Evolutionary conservation across 768 basidiomycete species (phyloP), one percentile per base, ranked within the genome.

Genomic region (Trametes coccinea): DNA sequence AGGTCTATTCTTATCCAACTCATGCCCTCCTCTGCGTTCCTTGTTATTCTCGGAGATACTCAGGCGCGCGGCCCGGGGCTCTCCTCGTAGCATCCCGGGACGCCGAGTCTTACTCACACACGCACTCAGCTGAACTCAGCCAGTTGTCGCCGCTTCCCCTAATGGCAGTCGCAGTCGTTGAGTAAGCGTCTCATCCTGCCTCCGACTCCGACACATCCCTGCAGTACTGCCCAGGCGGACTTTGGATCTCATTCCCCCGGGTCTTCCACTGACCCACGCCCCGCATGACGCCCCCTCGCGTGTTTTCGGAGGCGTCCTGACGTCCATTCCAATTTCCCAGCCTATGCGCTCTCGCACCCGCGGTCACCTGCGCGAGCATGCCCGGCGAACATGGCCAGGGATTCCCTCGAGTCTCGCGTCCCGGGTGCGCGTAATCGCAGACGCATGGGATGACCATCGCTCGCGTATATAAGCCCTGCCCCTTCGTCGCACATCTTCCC

Each of bases 1-100:
- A 22, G 22, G 22, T 22, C 22, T 22, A 22, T 22, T 22, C 22
- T 22, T 22, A 22, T 22, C 22, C 22, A 22, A 22, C 22, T 22
- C 22, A 22, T 22, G 22, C 22, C 22, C 22, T 22, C 22, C 22
- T 22, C 22, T 8, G 13, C 45, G 37, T 44, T 33, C 29, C 41
- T 30, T 11, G 34, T 11, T 13, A 17, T 22, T 14, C 17, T 31
- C 43, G 45, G 29, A 45, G 43, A 16, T 6, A 37, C 6, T 11
- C 34, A 14, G 37, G 27, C 40, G 3, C 45, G 10, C 45, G 45
- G 34, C 22, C 55, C 46, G 55, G 54, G 45, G 22, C 22, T 34
- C 46, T 9, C n/a, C 14, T 57, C 56, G 56, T 57, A 49, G 46
- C 47, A 40, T 50, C 56, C 48, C 56, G 56, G 56, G 29, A 57